Conservation (phyloP, 192 early-diverging fungal species). For the Coemansia nantahalensis region DNA sequence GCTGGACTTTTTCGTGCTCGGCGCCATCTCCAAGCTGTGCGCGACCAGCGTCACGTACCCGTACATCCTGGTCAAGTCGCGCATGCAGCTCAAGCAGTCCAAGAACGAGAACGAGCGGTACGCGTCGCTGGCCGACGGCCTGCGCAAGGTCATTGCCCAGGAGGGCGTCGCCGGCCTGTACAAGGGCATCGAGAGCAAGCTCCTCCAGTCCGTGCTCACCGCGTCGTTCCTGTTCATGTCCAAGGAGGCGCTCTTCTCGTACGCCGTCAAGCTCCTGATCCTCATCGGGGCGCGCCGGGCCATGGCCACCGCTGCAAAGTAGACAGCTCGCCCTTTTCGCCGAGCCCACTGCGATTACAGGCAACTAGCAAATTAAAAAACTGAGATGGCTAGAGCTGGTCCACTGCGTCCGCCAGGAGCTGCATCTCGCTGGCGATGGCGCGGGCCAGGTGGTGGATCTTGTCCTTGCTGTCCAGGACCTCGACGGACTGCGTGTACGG, state of each 20-base stretch:
- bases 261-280: slow-evolving; percentile 57
- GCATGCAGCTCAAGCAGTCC: slow-evolving; percentile 95
- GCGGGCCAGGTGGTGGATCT: slow-evolving; percentile 75
- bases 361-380: no score
- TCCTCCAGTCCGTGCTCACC: slow-evolving; percentile 92
- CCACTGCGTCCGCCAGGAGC: slow-evolving; percentile 70
- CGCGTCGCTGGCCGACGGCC: slow-evolving; percentile 77
- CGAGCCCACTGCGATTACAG: not conserved
- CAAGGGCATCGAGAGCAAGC: slow-evolving; percentile 92
- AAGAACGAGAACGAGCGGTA: slow-evolving; percentile 75
- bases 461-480: slow-evolving; percentile 87
- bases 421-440: slow-evolving; percentile 76
- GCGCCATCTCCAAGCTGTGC: slow-evolving; percentile 91
- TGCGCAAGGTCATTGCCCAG: slow-evolving; percentile 84
- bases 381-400: slow-evolving; percentile 43
- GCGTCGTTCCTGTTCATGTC: slow-evolving; percentile 96
- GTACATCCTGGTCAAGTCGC: slow-evolving; percentile 97
- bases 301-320: slow-evolving; percentile 28
- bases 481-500: slow-evolving; percentile 88
- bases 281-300: slow-evolving; percentile 45
- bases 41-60: slow-evolving; percentile 97
- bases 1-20: slow-evolving; percentile 94
- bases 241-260: slow-evolving; percentile 77
- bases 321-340: not conserved
- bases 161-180: slow-evolving; percentile 90